Evolutionary conservation across 176 grass and related monocot genomes (phyloP), one percentile per base, ranked within the genome.

Genomic region (Poa pratensis): DNA sequence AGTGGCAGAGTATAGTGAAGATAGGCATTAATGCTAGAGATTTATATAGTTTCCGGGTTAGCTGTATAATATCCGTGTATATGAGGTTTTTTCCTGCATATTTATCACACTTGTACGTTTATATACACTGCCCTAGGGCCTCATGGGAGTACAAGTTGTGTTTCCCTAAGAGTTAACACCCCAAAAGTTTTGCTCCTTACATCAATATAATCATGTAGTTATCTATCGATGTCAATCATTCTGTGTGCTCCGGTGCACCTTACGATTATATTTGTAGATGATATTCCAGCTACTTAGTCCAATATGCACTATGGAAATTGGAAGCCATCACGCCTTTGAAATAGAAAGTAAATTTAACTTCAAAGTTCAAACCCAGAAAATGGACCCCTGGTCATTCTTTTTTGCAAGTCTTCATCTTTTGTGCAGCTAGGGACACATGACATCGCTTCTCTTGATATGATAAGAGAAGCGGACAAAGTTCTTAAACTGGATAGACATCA

Each of bases 361-460:
- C 34, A 81, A 81, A 48, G 11, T 78, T 85, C 34, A 81, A 81
- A 48, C 7, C 61, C n/a, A 73, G 49, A 42, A 87, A 53, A 65
- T 82, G 26, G 45, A 46, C 34, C 72, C 37, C 28, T 82, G 15
- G 9, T 87, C n/a, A 19, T 4, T 75, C 10, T 20, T 62, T 74
- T 80, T 87, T 82, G 59, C 22, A 81, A 59, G 59, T 72, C 23
- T 81, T 74, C 49, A 76, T n/a, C 16, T 22, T 39, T 12, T 82
- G 24, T 58, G 23, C 59, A 82, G 12, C 40, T 22, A 45, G 53
- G 19, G 57, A 87, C 51, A 32, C 43, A 15, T 10, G 70, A 5
- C 15, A 16, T 17, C 9, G 49, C 49, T 51, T 51, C 15, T 51
- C 49, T 51, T 42, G 53, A 54, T 65, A 76, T 77, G 11, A 30